These are phyloP conservation scores for Boletus subparvulus DNA, from an alignment of 768 basidiomycete genomes.

Conservation along the genomic window DNA sequence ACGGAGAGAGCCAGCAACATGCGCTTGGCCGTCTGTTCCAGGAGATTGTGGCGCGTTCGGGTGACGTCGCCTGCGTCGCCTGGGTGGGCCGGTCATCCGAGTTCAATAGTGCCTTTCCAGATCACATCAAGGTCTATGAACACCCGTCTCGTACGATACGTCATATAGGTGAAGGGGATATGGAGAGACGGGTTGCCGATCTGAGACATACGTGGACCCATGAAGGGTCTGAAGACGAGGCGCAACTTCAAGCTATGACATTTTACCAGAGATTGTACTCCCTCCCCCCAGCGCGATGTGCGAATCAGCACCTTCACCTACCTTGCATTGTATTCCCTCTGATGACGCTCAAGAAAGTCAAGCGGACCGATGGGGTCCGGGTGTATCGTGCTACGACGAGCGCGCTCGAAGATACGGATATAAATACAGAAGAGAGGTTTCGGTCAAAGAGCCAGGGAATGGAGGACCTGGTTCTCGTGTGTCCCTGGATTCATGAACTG, in stretches of 20 bases:
- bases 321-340: constrained; percentile 23
- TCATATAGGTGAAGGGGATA: constrained; percentile 2
- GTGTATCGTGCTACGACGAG: constrained; percentile 6
- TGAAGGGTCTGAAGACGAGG: background rate
- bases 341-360: background rate
- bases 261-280: constrained; percentile 7
- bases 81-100: constrained; percentile 20
- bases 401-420: constrained; percentile 12
- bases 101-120: constrained; percentile 24
- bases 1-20: constrained; percentile 15
- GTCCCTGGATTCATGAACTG: constrained; percentile 20
- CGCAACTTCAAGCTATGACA: background rate
- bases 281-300: constrained; percentile 4
- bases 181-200: background rate
- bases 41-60: constrained; percentile 18
- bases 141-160: background rate
- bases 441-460: background rate
- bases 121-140: constrained; percentile 15
- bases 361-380: background rate
- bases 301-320: constrained; percentile 6
- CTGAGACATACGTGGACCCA: background rate
- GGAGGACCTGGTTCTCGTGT: constrained; percentile 14
- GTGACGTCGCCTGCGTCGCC: constrained; percentile 19
- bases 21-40: constrained; percentile 23
- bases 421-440: constrained; percentile 4